These are phyloP conservation scores for Nakataea oryzae DNA, from an alignment of 2,329 filamentous ascomycete species.

Conservation along the genomic window DNA sequence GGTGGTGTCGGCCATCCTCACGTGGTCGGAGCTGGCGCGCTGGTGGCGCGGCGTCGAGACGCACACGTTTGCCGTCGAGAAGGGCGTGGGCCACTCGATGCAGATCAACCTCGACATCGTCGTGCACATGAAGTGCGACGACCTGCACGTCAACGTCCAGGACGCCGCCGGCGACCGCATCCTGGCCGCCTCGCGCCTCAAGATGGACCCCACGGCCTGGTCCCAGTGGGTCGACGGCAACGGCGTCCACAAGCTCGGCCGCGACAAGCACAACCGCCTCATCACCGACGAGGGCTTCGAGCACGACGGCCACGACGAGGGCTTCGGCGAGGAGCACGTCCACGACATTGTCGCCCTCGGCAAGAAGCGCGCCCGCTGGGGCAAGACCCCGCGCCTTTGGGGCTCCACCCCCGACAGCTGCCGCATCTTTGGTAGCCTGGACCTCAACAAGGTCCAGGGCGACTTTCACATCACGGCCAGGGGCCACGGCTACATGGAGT, in stretches of 20 bases:
- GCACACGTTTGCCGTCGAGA: conserved; percentile 90
- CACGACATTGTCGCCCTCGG: conserved; percentile 77
- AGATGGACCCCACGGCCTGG: conserved; percentile 73
- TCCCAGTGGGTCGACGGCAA: conserved; percentile 65
- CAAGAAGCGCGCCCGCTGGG: conserved; percentile 52
- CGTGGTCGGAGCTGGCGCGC: conserved; percentile 64
- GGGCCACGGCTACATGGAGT: conserved; percentile 87
- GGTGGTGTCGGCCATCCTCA: conserved; percentile 62
- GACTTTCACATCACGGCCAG: conserved; percentile 96
- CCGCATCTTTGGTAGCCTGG: conserved; percentile 78
- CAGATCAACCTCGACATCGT: conserved; percentile 97
- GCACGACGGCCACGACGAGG: conserved; percentile 46
- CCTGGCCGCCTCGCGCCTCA: conserved; percentile 64
- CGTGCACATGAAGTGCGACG: conserved; percentile 73
- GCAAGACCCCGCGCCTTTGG: conserved; percentile 64
- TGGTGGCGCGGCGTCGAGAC: conserved; percentile 81
- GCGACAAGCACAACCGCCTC: conserved; percentile 42
- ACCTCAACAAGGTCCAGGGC: conserved; percentile 93
- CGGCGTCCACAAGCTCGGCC: conserved; percentile 51
- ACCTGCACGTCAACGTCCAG: conserved; percentile 94
- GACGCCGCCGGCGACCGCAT: conserved; percentile 90
- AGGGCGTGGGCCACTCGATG: conserved; percentile 74
- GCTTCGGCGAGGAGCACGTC: conserved; percentile 72
- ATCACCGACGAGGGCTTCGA: conserved; percentile 49
- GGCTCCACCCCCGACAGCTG: conserved; percentile 54